Evolutionary conservation across 768 basidiomycete genomes (phyloP).

Genomic region (Lactifluus echinatus): DNA sequence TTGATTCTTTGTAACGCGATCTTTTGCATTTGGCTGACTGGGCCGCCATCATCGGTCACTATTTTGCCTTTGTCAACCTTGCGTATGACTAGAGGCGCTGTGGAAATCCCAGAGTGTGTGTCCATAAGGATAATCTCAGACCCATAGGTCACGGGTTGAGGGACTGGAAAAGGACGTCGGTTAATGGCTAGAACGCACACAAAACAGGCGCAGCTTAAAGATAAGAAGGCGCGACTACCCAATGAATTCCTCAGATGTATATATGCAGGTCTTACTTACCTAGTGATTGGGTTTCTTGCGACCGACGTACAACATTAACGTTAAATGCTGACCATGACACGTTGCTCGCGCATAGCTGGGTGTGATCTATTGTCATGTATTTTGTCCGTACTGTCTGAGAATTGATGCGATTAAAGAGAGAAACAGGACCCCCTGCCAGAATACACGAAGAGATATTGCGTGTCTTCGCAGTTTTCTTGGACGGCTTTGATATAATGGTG

Average conservation of each 20-base stretch:
- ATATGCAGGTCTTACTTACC: conserved; percentile 53
- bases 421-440: conserved; percentile 80
- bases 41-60: conserved; percentile 80
- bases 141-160: conserved; percentile 85
- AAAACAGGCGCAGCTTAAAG: conserved; percentile 6
- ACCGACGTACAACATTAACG: conserved; percentile 77
- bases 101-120: conserved; percentile 75
- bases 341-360: conserved; percentile 80
- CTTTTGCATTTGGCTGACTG: conserved; percentile 95
- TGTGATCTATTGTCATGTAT: conserved; percentile 90
- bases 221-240: conserved; percentile 6
- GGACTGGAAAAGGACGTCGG: conserved; percentile 32
- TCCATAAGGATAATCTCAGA: conserved; percentile 83
- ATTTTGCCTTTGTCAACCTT: conserved; percentile 90
- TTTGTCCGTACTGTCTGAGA: conserved; percentile 95
- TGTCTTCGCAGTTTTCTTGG: conserved; percentile 94
- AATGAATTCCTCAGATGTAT: background rate
- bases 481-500: conserved; percentile 93
- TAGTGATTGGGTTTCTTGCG: conserved; percentile 52
- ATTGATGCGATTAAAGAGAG: conserved; percentile 93
- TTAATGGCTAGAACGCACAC: background rate
- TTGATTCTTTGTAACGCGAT: conserved; percentile 83
- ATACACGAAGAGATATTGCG: conserved; percentile 89
- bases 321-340: conserved; percentile 91
- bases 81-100: conserved; percentile 78